Evolutionary conservation across 768 basidiomycete species (phyloP).

Genomic region (Pulveroboletus sp.): DNA sequence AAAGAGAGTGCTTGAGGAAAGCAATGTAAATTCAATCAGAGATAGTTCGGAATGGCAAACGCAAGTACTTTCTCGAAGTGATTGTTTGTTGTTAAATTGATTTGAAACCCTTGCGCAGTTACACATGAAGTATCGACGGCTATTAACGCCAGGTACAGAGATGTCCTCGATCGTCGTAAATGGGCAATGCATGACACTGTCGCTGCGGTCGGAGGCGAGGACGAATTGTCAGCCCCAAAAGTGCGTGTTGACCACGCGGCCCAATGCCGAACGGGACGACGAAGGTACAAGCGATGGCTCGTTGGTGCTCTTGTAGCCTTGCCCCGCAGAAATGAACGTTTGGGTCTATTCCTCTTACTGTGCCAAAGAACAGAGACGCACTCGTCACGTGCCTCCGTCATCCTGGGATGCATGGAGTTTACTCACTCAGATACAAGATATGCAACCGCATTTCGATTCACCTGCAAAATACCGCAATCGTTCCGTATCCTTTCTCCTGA

Average conservation of each 20-base stretch:
- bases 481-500: neutral
- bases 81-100: too few species aligned
- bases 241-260: conserved; percentile 2
- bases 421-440: conserved; percentile 9
- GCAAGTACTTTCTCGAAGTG: too few species aligned
- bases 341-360: neutral
- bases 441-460: neutral
- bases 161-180: too few species aligned
- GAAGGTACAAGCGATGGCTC: neutral
- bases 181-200: neutral
- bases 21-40: too few species aligned
- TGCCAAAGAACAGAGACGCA: neutral
- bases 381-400: neutral
- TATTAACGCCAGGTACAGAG: too few species aligned
- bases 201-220: neutral
- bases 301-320: neutral
- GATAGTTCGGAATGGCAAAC: too few species aligned
- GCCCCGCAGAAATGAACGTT: neutral
- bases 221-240: neutral
- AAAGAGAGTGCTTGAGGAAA: too few species aligned
- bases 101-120: neutral
- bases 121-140: neutral
- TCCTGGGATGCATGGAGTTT: neutral
- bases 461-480: neutral
- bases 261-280: neutral